phyloP scores from a whole-genome alignment of 495 filamentous ascomycete genomes.

The Talaromyces stipitatus region DNA sequence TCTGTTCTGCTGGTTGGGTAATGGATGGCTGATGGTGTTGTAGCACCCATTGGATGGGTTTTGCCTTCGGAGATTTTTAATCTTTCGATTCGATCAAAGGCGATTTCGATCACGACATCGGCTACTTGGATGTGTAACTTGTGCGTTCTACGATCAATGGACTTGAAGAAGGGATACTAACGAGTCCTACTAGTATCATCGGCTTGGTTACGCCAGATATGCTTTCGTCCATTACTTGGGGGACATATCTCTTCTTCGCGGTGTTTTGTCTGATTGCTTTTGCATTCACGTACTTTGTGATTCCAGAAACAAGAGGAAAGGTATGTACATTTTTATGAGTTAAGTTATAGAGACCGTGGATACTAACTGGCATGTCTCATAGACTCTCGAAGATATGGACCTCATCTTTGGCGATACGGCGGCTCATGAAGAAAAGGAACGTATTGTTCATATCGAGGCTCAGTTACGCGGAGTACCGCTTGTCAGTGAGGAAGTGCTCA shows the following conservation, averaged over 20 bases:
- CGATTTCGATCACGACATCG: conserved; percentile 29
- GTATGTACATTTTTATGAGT: conserved; percentile 10
- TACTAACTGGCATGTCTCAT: background rate
- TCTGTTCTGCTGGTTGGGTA: background rate
- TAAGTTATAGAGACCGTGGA: background rate
- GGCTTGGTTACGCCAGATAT: conserved; percentile 72
- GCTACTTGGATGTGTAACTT: conserved; percentile 39
- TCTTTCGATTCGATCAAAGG: conserved; percentile 29
- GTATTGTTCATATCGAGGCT: conserved; percentile 64
- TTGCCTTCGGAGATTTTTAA: conserved; percentile 36
- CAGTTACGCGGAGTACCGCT: conserved; percentile 45
- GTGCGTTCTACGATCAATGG: conserved; percentile 13
- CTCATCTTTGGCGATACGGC: conserved; percentile 67
- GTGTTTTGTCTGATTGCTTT: conserved; percentile 58
- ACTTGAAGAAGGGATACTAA: background rate
- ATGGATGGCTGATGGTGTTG: background rate
- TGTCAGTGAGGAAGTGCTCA: conserved; percentile 16
- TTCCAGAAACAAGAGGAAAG: conserved; percentile 55
- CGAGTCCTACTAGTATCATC: conserved; percentile 40
- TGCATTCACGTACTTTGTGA: conserved; percentile 48
- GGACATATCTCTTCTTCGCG: conserved; percentile 76
- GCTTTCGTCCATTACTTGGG: conserved; percentile 62
- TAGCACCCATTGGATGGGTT: conserved; percentile 36
- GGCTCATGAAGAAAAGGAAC: conserved; percentile 61
- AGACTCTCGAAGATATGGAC: conserved; percentile 55